A percentile compares a stretch with the other conserved stretches of the same genome.
Conservation (phyloP, 768 basidiomycete genomes). For the Infundibulicybe gibba region DNA sequence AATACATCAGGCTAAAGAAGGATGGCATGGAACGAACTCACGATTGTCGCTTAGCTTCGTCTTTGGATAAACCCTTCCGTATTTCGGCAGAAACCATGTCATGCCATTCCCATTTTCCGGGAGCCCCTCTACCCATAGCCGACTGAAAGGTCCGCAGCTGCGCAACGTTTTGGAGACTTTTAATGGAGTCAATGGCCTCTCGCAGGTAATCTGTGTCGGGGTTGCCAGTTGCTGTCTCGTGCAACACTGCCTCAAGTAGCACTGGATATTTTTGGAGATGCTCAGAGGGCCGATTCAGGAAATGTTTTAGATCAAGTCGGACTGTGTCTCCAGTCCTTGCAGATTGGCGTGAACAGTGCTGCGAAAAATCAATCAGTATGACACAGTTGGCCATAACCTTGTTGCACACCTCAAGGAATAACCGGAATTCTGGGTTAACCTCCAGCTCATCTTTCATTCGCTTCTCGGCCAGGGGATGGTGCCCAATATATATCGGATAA, state of each 20-base stretch:
- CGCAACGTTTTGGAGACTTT: slow-evolving; percentile 74
- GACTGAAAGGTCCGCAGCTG: slow-evolving; percentile 89
- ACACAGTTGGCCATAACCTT: not conserved
- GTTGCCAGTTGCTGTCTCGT: slow-evolving; percentile 78
- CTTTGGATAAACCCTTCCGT: slow-evolving; percentile 57
- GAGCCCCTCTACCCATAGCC: slow-evolving; percentile 79
- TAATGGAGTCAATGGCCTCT: slow-evolving; percentile 84
- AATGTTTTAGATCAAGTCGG: slow-evolving; percentile 67
- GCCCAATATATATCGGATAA: slow-evolving; percentile 84
- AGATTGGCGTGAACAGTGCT: slow-evolving; percentile 41
- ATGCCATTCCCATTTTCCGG: slow-evolving; percentile 87
- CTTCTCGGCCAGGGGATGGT: slow-evolving; percentile 83
- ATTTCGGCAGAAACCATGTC: slow-evolving; percentile 75
- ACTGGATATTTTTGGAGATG: slow-evolving; percentile 85
- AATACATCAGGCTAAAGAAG: slow-evolving; percentile 10
- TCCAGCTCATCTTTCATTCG: slow-evolving; percentile 85
- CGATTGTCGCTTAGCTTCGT: slow-evolving; percentile 83
- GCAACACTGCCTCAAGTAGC: slow-evolving; percentile 79
- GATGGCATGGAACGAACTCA: slow-evolving; percentile 34
- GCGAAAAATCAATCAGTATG: slow-evolving; percentile 1
- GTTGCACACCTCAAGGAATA: slow-evolving; percentile 77
- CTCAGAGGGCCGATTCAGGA: slow-evolving; percentile 75
- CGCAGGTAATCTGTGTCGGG: slow-evolving; percentile 78
- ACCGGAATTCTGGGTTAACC: slow-evolving; percentile 71
- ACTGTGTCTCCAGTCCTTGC: slow-evolving; percentile 34